Conservation (phyloP, 345 rosid species). For the Chamaenerion angustifolium region DNA sequence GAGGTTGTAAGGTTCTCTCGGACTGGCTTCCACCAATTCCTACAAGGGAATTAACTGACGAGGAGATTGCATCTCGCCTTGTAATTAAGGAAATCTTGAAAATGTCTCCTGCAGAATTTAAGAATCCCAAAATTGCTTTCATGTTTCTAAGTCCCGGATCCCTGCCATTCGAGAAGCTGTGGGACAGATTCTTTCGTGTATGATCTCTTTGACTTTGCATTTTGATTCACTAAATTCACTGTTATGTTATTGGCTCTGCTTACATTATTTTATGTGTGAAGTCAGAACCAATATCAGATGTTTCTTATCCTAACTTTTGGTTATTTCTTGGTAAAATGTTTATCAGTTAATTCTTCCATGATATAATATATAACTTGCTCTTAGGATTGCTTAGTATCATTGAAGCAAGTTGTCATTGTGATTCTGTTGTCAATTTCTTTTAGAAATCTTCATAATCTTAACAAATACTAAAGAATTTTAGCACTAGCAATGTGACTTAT, state of each 20-base stretch:
- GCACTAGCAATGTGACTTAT: too few species aligned
- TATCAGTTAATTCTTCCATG: too few species aligned
- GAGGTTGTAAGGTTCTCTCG: constrained; percentile 19
- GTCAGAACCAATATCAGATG: too few species aligned
- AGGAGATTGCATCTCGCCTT: constrained; percentile 22
- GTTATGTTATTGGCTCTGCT: not conserved
- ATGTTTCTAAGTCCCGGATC: constrained; percentile 30
- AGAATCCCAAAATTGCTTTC: constrained; percentile 26
- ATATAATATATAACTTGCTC: too few species aligned
- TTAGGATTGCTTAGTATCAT: too few species aligned
- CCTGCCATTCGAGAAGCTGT: constrained; percentile 36
- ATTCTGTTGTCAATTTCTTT: too few species aligned
- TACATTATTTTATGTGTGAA: not conserved
- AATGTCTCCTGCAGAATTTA: constrained; percentile 6
- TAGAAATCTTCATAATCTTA: too few species aligned
- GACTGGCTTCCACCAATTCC: constrained; percentile 34
- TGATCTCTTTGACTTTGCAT: not conserved
- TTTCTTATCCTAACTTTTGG: too few species aligned
- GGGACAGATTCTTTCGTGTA: constrained; percentile 29
- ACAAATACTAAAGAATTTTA: too few species aligned
- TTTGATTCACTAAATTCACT: not conserved
- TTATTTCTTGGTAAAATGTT: not conserved
- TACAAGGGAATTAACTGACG: constrained; percentile 20
- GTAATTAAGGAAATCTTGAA: constrained; percentile 21
- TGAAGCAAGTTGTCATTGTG: too few species aligned